A percentile compares a stretch with the other conserved stretches of the same genome.
These are phyloP conservation scores for Fonsecaea pugnacius DNA, from an alignment of 2,329 filamentous ascomycete genomes.

Conservation along the genomic window DNA sequence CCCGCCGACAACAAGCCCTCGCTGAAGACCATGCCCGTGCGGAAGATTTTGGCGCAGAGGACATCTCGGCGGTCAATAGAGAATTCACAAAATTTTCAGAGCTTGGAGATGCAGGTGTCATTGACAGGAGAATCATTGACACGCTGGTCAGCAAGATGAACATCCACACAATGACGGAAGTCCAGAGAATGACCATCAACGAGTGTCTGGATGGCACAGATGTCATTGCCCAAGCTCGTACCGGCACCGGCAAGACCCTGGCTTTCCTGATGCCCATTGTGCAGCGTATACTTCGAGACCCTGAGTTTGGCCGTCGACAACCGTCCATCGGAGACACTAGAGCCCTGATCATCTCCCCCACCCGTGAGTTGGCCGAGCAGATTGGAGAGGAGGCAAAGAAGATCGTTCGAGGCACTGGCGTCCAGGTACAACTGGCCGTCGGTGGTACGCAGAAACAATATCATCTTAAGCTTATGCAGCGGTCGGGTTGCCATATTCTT, in stretches of 20 bases:
- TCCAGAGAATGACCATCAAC: conserved; percentile 82
- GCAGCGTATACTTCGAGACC: conserved; percentile 49
- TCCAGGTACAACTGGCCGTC: conserved; percentile 78
- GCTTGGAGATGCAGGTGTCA: conserved; percentile 46
- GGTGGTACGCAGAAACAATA: conserved; percentile 80
- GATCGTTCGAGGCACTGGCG: conserved; percentile 66
- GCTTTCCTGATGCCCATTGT: conserved; percentile 55
- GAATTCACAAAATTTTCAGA: conserved; percentile 47
- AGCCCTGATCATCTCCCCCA: conserved; percentile 49
- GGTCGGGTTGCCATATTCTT: conserved; percentile 54
- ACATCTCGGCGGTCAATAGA: conserved; percentile 25
- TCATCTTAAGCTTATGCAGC: conserved; percentile 70
- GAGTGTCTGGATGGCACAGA: conserved; percentile 79
- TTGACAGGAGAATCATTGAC: conserved; percentile 68
- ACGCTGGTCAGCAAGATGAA: conserved; percentile 74
- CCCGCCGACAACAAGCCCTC: conserved; percentile 29
- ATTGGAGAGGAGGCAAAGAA: conserved; percentile 55
- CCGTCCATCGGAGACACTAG: conserved; percentile 28
- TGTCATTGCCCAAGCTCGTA: conserved; percentile 62
- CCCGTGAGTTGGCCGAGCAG: conserved; percentile 55
- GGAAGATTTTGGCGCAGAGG: conserved; percentile 35
- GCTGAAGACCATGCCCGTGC: conserved; percentile 35
- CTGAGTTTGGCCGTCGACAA: conserved; percentile 40
- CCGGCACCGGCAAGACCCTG: conserved; percentile 57
- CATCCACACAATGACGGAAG: conserved; percentile 86